These are phyloP conservation scores for Chalciporus pseudorubinellus DNA, from an alignment of 768 basidiomycete species.

Conservation along the genomic window DNA sequence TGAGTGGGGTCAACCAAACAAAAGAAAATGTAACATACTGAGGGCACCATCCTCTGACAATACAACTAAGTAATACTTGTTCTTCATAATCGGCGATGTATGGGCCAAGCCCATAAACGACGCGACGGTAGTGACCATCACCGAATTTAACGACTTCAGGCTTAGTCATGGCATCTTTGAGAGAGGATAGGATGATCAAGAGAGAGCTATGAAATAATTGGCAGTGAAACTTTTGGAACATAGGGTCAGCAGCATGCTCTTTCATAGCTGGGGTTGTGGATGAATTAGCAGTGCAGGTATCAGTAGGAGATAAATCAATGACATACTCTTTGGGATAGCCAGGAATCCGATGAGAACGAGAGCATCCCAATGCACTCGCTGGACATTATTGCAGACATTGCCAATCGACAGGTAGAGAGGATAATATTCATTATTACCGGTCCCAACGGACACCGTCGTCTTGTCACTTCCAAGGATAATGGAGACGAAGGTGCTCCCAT, in stretches of 20 bases:
- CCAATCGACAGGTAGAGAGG: background rate
- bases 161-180: background rate
- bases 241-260: no score
- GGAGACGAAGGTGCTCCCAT: background rate
- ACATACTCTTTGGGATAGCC: background rate
- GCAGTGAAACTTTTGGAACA: slow-evolving; percentile 2
- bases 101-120: background rate
- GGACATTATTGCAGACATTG: background rate
- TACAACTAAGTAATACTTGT: background rate
- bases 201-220: background rate
- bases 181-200: background rate
- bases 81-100: background rate
- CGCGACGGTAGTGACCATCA: background rate
- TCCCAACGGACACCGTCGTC: background rate
- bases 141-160: background rate
- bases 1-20: no score
- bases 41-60: background rate
- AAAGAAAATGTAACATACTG: no score
- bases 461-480: background rate
- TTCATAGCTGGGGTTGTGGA: no score
- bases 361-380: background rate
- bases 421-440: background rate
- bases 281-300: background rate
- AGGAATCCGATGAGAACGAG: background rate
- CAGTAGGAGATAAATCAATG: background rate